Conservation (phyloP, 169 alveolate genomes). For the Eimeria acervulina region DNA sequence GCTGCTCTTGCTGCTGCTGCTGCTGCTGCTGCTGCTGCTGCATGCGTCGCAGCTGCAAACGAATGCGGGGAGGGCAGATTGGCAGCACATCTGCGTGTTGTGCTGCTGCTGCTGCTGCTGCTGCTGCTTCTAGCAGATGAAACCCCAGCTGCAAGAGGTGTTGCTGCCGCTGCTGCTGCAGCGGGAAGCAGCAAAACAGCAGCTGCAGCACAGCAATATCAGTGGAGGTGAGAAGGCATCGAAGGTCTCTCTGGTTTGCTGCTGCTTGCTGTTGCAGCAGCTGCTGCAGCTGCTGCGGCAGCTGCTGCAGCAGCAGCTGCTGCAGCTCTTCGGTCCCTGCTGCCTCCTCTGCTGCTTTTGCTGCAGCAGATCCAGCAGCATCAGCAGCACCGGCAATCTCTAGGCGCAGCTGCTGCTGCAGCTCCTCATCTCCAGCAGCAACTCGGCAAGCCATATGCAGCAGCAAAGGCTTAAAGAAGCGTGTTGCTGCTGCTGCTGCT, state of each 20-base stretch:
- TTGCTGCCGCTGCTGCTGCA: constrained; percentile 61
- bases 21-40: neutral
- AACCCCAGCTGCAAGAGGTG: constrained; percentile 7
- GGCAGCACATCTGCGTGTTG: constrained; percentile 15
- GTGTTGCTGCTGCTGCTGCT: constrained; percentile 49
- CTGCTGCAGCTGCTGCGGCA: neutral
- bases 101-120: constrained; percentile 65
- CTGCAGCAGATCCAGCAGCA: constrained; percentile 14
- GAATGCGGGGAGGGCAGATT: neutral
- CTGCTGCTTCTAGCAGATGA: neutral
- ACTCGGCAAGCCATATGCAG: constrained; percentile 21
- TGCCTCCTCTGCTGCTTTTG: neutral
- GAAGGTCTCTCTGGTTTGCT: neutral
- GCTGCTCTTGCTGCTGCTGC: constrained; percentile 31
- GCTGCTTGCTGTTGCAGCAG: constrained; percentile 18
- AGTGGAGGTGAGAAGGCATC: neutral
- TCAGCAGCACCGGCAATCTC: neutral
- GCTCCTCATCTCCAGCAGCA: constrained; percentile 44
- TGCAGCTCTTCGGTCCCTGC: neutral
- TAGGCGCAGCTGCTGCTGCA: constrained; percentile 38
- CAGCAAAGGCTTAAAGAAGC: constrained; percentile 31
- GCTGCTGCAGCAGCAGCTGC: constrained; percentile 26
- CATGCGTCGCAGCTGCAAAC: constrained; percentile 3
- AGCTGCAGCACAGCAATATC: constrained; percentile 37
- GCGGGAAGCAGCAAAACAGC: constrained; percentile 36